Evolutionary conservation across 192 early-diverging fungal species (phyloP).

Genomic region (Backusella sp.): DNA sequence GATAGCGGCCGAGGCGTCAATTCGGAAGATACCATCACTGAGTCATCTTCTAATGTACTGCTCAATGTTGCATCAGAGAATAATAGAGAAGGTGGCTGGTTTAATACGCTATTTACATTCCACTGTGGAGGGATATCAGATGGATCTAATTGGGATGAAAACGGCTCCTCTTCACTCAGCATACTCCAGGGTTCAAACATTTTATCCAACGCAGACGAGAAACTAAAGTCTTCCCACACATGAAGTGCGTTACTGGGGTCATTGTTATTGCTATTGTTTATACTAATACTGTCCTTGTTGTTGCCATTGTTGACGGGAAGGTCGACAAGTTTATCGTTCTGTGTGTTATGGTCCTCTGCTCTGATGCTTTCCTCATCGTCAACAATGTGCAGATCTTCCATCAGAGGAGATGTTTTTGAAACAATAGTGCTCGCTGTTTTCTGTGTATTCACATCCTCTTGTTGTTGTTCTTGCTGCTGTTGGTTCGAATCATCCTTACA

Average conservation of each 20-base stretch:
- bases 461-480: background rate
- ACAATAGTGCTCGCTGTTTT: background rate
- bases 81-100: conserved; percentile 10
- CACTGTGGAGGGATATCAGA: background rate
- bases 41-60: conserved; percentile 13
- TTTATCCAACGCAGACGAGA: conserved; percentile 8
- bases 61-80: conserved; percentile 17
- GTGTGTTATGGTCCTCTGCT: background rate
- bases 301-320: background rate
- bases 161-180: conserved; percentile 9
- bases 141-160: background rate
- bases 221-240: conserved; percentile 15
- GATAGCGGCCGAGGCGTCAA: background rate
- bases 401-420: background rate
- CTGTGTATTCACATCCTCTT: background rate
- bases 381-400: background rate
- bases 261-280: background rate
- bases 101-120: background rate
- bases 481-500: conserved; percentile 27
- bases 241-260: background rate
- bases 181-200: conserved; percentile 9
- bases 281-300: background rate
- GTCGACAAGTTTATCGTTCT: background rate
- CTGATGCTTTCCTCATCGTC: background rate
- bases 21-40: background rate